Percentiles rank a stretch among this genome's conserved stretches.
Evolutionary conservation across 2,329 filamentous ascomycete species (phyloP).

Genomic region (Fusarium irregulare): DNA sequence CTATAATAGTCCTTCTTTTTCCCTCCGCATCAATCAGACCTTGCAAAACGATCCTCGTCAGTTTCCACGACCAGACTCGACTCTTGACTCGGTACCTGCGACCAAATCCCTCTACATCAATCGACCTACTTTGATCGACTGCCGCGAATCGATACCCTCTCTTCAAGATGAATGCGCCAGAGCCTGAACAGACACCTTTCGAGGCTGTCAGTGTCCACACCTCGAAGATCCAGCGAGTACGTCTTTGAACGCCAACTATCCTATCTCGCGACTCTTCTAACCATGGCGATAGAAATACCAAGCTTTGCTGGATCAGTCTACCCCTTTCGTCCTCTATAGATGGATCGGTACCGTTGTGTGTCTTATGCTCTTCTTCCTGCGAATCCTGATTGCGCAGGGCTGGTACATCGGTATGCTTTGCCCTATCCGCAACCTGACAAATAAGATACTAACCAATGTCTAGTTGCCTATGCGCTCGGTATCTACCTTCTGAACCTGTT

Average conservation of each 20-base stretch:
- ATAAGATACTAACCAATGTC: conserved; percentile 16
- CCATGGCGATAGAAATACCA: conserved; percentile 79
- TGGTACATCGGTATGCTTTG: conserved; percentile 89
- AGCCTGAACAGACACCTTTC: conserved; percentile 92
- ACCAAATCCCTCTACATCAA: background rate
- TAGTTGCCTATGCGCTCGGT: conserved; percentile 95
- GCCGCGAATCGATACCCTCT: conserved; percentile 20
- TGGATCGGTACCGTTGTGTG: conserved; percentile 85
- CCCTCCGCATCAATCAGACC: conserved; percentile 9
- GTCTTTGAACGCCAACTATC: conserved; percentile 47
- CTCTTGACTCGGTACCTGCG: conserved; percentile 1
- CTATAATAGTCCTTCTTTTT: conserved; percentile 21
- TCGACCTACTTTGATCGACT: conserved; percentile 10
- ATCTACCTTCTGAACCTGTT: conserved; percentile 99
- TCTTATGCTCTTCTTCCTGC: conserved; percentile 84
- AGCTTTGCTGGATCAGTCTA: conserved; percentile 91
- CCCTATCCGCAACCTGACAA: background rate
- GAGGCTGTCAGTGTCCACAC: conserved; percentile 89
- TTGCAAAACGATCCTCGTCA: conserved; percentile 12
- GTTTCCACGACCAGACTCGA: background rate
- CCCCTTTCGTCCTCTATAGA: conserved; percentile 88
- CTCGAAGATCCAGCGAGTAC: conserved; percentile 76
- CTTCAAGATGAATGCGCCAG: conserved; percentile 80
- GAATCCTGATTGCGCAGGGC: conserved; percentile 92
- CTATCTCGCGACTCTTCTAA: conserved; percentile 13